These are phyloP conservation scores for Penicillium steckii DNA, from an alignment of 495 filamentous ascomycete species.

Conservation along the genomic window DNA sequence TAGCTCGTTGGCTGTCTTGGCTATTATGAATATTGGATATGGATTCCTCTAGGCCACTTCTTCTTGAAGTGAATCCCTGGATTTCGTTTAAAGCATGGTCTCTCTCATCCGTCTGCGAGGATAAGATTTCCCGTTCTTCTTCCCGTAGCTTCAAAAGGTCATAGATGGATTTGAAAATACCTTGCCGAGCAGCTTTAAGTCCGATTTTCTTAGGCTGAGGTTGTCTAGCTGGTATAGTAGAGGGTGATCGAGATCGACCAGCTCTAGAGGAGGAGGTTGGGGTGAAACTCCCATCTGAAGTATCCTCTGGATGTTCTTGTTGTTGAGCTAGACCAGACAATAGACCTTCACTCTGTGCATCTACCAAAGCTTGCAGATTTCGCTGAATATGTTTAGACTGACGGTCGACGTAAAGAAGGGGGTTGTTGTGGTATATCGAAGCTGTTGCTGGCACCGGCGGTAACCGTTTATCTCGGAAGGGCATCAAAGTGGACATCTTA, in stretches of 20 bases:
- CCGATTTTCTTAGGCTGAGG: conserved; percentile 55
- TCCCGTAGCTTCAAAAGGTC: conserved; percentile 70
- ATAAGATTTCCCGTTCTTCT: conserved; percentile 65
- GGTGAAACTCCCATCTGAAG: conserved; percentile 50
- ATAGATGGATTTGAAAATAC: conserved; percentile 68
- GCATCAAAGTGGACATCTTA: conserved; percentile 35
- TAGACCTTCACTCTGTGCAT: conserved; percentile 80
- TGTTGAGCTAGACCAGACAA: conserved; percentile 47
- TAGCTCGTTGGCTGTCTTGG: conserved; percentile 34
- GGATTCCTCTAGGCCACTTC: conserved; percentile 41
- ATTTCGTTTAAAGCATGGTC: conserved; percentile 60
- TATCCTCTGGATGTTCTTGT: conserved; percentile 32
- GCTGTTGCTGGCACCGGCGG: conserved; percentile 27
- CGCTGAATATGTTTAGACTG: conserved; percentile 59
- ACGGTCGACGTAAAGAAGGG: conserved; percentile 43
- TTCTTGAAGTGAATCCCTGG: conserved; percentile 56
- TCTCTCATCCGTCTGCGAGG: conserved; percentile 53
- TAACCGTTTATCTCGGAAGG: conserved; percentile 25
- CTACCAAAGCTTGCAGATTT: conserved; percentile 76
- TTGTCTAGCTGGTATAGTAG: conserved; percentile 63
- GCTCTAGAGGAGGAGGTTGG: conserved; percentile 28
- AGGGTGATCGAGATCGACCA: conserved; percentile 20
- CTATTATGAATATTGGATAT: conserved; percentile 42
- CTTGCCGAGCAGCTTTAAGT: conserved; percentile 65
- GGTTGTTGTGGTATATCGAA: conserved; percentile 35